phyloP scores from a whole-genome alignment of 2,329 filamentous ascomycete genomes.

The Myriosclerotinia curreyana region DNA sequence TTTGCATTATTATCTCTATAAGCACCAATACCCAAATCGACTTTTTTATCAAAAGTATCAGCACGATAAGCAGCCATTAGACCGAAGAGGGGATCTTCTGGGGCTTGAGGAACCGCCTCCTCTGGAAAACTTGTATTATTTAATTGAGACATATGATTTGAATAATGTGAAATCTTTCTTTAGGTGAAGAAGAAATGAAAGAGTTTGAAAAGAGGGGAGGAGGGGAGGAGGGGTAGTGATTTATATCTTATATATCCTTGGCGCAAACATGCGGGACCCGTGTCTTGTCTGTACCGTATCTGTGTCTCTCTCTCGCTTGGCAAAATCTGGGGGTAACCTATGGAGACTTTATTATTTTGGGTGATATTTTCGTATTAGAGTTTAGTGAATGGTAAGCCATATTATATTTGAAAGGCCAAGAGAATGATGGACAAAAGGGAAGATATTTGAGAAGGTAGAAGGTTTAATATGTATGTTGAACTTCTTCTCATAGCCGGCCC shows the following conservation, averaged over 20 bases:
- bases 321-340: constrained; percentile 25
- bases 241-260: too few species aligned
- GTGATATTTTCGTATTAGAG: too few species aligned
- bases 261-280: constrained; percentile 12
- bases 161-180: constrained; percentile 59
- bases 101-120: constrained; percentile 79
- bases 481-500: too few species aligned
- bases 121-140: constrained; percentile 66
- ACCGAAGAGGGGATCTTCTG: constrained; percentile 92
- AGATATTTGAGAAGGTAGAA: too few species aligned
- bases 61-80: constrained; percentile 84
- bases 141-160: constrained; percentile 62
- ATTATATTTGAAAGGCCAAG: too few species aligned
- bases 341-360: too few species aligned
- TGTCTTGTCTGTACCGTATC: too few species aligned
- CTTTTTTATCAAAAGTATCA: constrained; percentile 74
- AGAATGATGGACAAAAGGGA: too few species aligned
- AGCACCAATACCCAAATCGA: constrained; percentile 88
- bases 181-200: constrained; percentile 41
- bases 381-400: too few species aligned
- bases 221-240: constrained; percentile 14
- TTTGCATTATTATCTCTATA: constrained; percentile 95
- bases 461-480: too few species aligned
- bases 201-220: constrained; percentile 20
- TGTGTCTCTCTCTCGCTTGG: constrained; percentile 18